Conservation (phyloP, 2,329 filamentous ascomycete genomes). For the Pseudophaeomoniella oleicola region DNA sequence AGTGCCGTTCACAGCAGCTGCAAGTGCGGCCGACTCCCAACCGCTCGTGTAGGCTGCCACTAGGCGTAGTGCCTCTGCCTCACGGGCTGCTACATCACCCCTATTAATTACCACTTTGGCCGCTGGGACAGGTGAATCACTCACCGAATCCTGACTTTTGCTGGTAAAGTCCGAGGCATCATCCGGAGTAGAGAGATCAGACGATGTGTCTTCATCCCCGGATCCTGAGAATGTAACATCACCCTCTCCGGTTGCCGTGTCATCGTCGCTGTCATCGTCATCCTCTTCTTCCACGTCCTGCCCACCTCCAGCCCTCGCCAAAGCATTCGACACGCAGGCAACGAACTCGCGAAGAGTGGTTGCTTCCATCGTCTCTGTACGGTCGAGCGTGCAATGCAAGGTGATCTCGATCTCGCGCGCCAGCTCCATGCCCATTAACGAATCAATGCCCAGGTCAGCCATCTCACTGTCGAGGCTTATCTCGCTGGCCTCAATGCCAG, state of each 20-base stretch:
- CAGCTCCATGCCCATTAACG: slow-evolving; percentile 21
- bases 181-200: no score
- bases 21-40: neutral
- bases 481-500: slow-evolving; percentile 7
- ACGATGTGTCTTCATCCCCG: no score
- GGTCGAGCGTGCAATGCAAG: slow-evolving; percentile 1
- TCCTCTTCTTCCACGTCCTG: neutral
- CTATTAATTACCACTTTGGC: no score
- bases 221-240: no score
- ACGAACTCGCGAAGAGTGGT: slow-evolving; percentile 2
- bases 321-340: neutral
- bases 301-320: neutral
- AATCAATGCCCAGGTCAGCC: slow-evolving; percentile 23
- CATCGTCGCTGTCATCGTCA: neutral
- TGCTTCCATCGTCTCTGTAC: slow-evolving; percentile 1
- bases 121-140: no score
- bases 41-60: neutral
- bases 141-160: no score
- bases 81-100: neutral
- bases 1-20: neutral
- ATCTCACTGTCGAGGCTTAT: slow-evolving; percentile 12
- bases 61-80: neutral
- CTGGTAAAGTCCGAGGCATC: no score
- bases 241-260: no score
- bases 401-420: slow-evolving; percentile 14